Evolutionary conservation across 106 monocot genomes (phyloP), one percentile per base, ranked within the genome.

Genomic region (Platanthera guangdongensis): DNA sequence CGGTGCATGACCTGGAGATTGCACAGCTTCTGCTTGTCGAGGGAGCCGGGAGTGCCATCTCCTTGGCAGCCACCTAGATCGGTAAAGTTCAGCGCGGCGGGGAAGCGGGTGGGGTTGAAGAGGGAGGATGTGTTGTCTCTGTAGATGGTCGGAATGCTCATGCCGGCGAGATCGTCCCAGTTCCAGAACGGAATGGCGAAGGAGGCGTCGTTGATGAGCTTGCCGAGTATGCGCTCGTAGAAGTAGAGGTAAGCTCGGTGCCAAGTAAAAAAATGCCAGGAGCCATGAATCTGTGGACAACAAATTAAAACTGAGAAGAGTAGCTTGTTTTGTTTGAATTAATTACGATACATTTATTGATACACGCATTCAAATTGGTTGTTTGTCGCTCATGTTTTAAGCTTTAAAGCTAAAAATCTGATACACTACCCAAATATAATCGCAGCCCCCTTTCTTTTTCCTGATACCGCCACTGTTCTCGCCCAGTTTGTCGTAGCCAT

Each of bases 131-230:
- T 68, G 4, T 10, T 12, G 16, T 60, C n/a, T 30, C 30, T 39
- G 79, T 71, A 84, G 46, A 84, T 32, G n/a, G 48, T 49, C 1
- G 83, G 83, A 9, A 84, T 76, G 19, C 7, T 39, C 83, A 84
- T 84, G 6, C 80, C 83, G 9, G 72, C 69, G 1, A 75, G 83
- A 21, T 30, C 2, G 50, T 83, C 83, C 83, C 83, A 83, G 63
- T 75, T 77, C 83, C 83, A 83, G 68, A 64, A 83, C 13, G 83
- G 83, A 9, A 83, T 68, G 45, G 83, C 78, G 70, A 83, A 75
- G n/a, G 25, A 39, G 16, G 25, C 5, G 57, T 75, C 75, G 12
- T 70, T 51, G 22, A 72, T 21, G 39, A 79, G 79, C 46, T 60
- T 72, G 1, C 72, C 79, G 4, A 79, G 60, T n/a, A 79, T 79